phyloP scores from a whole-genome alignment of 2,329 filamentous ascomycete genomes.

The Verticillium zaregamsianum region DNA sequence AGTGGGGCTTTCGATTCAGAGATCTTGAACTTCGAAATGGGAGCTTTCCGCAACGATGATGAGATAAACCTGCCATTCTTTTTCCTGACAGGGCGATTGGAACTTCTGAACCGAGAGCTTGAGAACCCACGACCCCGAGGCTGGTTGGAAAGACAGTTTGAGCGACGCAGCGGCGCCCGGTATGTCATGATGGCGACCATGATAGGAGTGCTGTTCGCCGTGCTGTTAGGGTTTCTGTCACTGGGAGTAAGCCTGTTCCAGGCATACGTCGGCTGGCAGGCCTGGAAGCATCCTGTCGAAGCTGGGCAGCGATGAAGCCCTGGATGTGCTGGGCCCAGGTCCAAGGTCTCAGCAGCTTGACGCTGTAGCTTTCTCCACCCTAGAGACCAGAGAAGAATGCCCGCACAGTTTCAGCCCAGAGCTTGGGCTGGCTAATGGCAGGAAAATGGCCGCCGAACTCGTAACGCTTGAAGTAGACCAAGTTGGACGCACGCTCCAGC shows the following conservation, averaged over 20 bases:
- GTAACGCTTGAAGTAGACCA: not conserved
- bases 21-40: constrained; percentile 6
- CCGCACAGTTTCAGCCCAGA: too few species aligned
- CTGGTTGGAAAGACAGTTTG: constrained; percentile 10
- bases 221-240: constrained; percentile 11
- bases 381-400: too few species aligned
- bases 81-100: constrained; percentile 11
- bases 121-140: constrained; percentile 13
- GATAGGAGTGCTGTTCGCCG: constrained; percentile 14
- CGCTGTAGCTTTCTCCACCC: too few species aligned
- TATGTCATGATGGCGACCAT: constrained; percentile 20
- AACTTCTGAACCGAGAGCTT: constrained; percentile 13
- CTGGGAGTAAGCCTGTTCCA: constrained; percentile 14
- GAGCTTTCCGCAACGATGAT: constrained; percentile 1
- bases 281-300: constrained; percentile 15
- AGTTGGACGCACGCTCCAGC: not conserved
- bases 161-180: constrained; percentile 16
- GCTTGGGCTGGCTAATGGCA: too few species aligned
- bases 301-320: too few species aligned
- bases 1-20: constrained; percentile 11
- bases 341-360: too few species aligned
- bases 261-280: constrained; percentile 16
- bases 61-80: constrained; percentile 8
- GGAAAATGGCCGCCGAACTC: too few species aligned
- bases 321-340: too few species aligned